Conservation (phyloP, 495 filamentous ascomycete species). For the Recurvomyces mirabilis region DNA sequence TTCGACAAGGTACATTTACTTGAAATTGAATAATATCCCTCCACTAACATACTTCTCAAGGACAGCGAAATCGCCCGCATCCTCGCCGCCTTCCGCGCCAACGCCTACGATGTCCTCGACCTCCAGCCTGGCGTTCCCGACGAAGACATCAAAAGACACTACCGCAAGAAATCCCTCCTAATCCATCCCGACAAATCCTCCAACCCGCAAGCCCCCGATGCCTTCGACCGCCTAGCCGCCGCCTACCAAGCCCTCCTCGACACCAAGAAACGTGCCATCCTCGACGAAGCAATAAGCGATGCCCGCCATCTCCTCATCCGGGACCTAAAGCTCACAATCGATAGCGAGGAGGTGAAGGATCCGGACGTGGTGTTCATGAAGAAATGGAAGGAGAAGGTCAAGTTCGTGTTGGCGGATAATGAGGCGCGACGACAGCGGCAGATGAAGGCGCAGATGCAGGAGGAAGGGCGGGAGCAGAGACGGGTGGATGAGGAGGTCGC, state of each 20-base stretch:
- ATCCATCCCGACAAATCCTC: slow-evolving; percentile 98
- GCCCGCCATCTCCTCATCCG: slow-evolving; percentile 89
- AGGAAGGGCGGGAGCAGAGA: slow-evolving; percentile 85
- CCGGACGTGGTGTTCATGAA: slow-evolving; percentile 59
- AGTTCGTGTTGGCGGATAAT: slow-evolving; percentile 82
- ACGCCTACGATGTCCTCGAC: slow-evolving; percentile 92
- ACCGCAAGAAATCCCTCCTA: slow-evolving; percentile 91
- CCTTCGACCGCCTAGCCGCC: slow-evolving; percentile 94
- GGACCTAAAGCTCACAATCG: slow-evolving; percentile 82
- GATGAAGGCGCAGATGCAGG: slow-evolving; percentile 87
- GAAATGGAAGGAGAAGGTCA: slow-evolving; percentile 87
- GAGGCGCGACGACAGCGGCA: slow-evolving; percentile 75
- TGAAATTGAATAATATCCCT: too few species aligned
- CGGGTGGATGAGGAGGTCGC: slow-evolving; percentile 80
- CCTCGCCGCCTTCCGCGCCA: slow-evolving; percentile 74
- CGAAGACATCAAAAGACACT: slow-evolving; percentile 86
- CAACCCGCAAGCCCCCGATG: slow-evolving; percentile 83
- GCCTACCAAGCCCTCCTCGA: slow-evolving; percentile 85
- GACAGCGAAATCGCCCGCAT: slow-evolving; percentile 96
- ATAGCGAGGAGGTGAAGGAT: slow-evolving; percentile 68
- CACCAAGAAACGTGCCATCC: slow-evolving; percentile 71
- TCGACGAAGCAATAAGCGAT: slow-evolving; percentile 93
- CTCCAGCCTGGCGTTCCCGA: slow-evolving; percentile 91
- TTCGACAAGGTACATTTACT: slow-evolving; percentile 64
- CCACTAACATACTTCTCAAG: slow-evolving; percentile 34